These are phyloP conservation scores for Globisporangium solare DNA, from an alignment of 352 stramenopile genomes.

Conservation along the genomic window DNA sequence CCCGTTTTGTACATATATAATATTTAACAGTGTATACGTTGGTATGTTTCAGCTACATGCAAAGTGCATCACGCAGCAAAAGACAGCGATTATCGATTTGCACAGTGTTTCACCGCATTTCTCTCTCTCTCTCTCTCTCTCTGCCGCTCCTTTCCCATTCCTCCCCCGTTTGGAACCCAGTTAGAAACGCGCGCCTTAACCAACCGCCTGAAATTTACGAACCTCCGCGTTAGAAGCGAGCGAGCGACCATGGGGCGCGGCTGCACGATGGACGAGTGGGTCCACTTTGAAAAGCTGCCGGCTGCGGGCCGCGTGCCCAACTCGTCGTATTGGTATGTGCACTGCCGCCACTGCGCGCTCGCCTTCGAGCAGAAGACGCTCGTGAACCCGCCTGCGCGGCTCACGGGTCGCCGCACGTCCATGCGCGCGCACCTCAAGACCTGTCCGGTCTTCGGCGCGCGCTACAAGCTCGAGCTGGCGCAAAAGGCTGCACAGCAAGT, in stretches of 20 bases:
- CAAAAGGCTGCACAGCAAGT: slow-evolving; percentile 18
- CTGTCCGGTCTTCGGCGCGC: slow-evolving; percentile 59
- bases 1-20: background rate
- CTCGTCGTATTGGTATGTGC: slow-evolving; percentile 80
- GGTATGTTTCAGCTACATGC: background rate
- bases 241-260: slow-evolving; percentile 46
- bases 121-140: background rate
- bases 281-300: slow-evolving; percentile 68
- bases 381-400: slow-evolving; percentile 38
- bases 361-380: slow-evolving; percentile 68
- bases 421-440: slow-evolving; percentile 76
- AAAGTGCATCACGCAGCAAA: background rate
- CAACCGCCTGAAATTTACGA: background rate
- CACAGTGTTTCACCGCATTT: too few species aligned
- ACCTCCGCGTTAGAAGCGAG: background rate
- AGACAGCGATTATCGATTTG: background rate
- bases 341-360: slow-evolving; percentile 65
- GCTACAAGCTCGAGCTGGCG: slow-evolving; percentile 61
- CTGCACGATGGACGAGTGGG: slow-evolving; percentile 81
- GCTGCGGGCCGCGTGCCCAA: slow-evolving; percentile 65
- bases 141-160: background rate
- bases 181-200: background rate
- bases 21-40: background rate
- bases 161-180: background rate
- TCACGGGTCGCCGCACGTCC: slow-evolving; percentile 68